Evolutionary conservation across 2,329 filamentous ascomycete genomes (phyloP), one percentile per base, ranked within the genome.

Genomic region (Cladosporium sp.): DNA sequence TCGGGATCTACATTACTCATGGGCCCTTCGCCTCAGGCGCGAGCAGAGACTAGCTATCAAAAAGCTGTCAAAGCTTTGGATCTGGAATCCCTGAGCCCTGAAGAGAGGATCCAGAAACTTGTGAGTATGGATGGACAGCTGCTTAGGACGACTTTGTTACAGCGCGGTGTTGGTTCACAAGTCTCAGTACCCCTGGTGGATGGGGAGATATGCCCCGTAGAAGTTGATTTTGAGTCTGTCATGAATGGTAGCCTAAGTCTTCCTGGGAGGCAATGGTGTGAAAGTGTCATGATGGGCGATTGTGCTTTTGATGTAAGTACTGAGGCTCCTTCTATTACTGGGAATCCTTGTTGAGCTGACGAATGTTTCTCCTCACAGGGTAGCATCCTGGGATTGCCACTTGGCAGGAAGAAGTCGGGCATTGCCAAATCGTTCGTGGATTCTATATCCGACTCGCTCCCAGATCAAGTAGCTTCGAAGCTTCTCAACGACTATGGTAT

Each of bases 241-340:
- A 68, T 70, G 2, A 43, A 57, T 9, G 62, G 56, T 0, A 67
- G 64, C 17, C 70, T 73, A 15, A 56, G 73, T 36, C 69, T 78
- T 34, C 72, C 73, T 5, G 79, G 75, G 0, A 74, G 72, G 38
- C 67, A 70, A 9, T 82, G 79, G 79, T 80, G 75, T 59, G 66
- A 74, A 37, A 70, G 72, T n/a, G 59, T 82, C 11, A 71, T 81
- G 60, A 74, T 82, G 39, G 80, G 80, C 15, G 75, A 81, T 59
- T 76, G 76, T 20, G 71, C 76, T 59, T 72, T 78, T 47, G 79
- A 82, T 69, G 56, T 59, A 52, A 11, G 56, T 36, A 47, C 15
- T 20, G 9, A 30, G 7, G 15, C 15, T 30, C 22, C 15, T 15
- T n/a, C n/a, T n/a, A n/a, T n/a, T n/a, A n/a, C n/a, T 47, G 3